Evolutionary conservation across 306 rosid species (phyloP), one percentile per base, ranked within the genome.

Genomic region (Ammopiptanthus mongolicus): DNA sequence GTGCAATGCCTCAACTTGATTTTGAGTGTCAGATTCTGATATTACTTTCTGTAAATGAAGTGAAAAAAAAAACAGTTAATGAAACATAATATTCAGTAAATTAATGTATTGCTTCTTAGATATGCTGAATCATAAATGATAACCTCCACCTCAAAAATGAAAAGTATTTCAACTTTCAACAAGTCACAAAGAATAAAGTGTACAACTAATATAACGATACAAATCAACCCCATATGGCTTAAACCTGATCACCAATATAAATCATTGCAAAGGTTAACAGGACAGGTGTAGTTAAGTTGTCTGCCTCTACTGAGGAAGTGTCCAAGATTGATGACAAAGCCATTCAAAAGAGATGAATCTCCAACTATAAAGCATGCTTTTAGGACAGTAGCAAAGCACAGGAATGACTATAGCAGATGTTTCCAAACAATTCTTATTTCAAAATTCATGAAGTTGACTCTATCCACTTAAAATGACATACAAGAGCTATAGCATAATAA

Each of bases 11-110:
- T 78, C 97, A 21, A 66, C 86, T 80, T 89, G 80, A 48, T 25
- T 77, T 17, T 84, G 85, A 37, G 76, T 31, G 39, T 88, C 93
- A 51, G 86, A 42, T 44, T 88, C 97, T 21, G 68, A 84, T 65
- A 77, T 70, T 78, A 88, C 94, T 37, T 80, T 91, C 99, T 96
- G 91, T 78, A 57, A 70, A 89, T 18, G 19, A 80, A 61, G 76
- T 57, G 60, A 31, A 34, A 18, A 31, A 34, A 18, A 29, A 67
- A 68, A 74, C 58, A 11, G 41, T 68, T 47, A 65, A 80, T 22
- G 37, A 62, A 83, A 57, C 53, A 61, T 47, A 42, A 68, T 37
- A 48, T 47, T 33, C 63, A 79, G 50, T 23, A 29, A 23, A 39
- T 1, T 46, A 79, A 41, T 53, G 51, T 31, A 42, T 65, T 75